Base-by-base conservation (phyloP, 768 basidiomycete genomes). In the Boletus rex-veris region DNA sequence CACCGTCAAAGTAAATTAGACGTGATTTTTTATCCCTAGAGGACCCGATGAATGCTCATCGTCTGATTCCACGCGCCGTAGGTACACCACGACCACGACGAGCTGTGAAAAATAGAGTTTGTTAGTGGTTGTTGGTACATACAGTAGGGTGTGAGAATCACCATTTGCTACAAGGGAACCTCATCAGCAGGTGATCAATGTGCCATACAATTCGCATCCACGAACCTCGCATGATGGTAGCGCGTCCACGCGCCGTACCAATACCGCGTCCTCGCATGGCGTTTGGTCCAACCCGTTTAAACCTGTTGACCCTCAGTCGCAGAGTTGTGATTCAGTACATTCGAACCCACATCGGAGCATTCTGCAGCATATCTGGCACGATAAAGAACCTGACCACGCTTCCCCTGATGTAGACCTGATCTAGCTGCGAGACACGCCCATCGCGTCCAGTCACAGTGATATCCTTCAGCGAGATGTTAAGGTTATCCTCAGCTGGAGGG, bases 211-310 rank as follows among this genome's bases (percentile, higher is more conserved):
- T 33, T 18, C 37, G 12, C 40, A 58, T 52, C 41, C 44, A 74
- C 90, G 62, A 61, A 97, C 93, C 96, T 73, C 96, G 81, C 90
- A 97, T 94, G 64, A 98, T 98, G 14, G 96, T 98, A 41, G 96
- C 96, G 73, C 96, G 87, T 74, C 96, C 96, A 82, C 96, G 87
- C 45, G 96, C 96, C 66, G 96, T 97, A 65, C 97, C 97, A 68
- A 99, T 99, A 84, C 97, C 97, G 60, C 96, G 82, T 66, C 97
- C 97, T 64, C 91, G 86, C 95, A 98, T 98, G 18, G 94, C 96
- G 69, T 97, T 98, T 9, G 96, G 93, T 37, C 96, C 95, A 30
- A 96, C 92, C 56, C 97, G 88, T 75, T 98, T 99, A 77, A 99
- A 99, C 96, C 96, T 99, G 70, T 37, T 39, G 54, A 40, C 16